Base-by-base conservation (phyloP, 2,329 filamentous ascomycete species). In the Epichloe typhina region DNA sequence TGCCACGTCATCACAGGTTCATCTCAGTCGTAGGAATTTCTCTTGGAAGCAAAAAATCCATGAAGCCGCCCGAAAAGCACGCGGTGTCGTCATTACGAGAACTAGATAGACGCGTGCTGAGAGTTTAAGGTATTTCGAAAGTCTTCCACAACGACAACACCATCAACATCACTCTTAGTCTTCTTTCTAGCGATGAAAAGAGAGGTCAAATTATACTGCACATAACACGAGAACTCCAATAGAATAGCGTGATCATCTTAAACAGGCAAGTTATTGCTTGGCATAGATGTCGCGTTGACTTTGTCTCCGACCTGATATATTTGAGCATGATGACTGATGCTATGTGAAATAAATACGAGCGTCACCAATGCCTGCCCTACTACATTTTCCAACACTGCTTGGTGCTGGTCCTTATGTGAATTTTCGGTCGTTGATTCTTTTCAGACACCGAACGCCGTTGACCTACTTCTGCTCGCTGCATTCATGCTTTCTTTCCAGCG, bases 401-500 rank as follows among this genome's bases (percentile, higher is more conserved):
- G 35, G 43, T 12, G 35, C 33, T 35, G 11, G 26, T 17, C 15
- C 43, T 11, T 35, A 35, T 35, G 8, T 5, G 43, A 23, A 17
- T 21, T 5, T 36, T 21, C 4, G 7, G 31, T 26, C 1, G 7
- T 23, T 36, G 3, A 5, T 12, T 6, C 4, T 36, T 15, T 8
- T 36, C 31, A n/a, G 33, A 31, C 44, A 36, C 17, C 15, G n/a
- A 8, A 33, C 8, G 23, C 43, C 23, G 35, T 43, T 21, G 26
- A 26, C 26, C 9, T 37, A 4, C 33, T 23, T 15, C 8, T n/a
- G 26, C 40, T 19, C 11, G 36, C 44, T 21, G 19, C 9, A 13
- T 8, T 41, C 23, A 52, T 35, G 46, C 46, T 33, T 59, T 64
- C 74, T 89, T 89, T 51, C 81, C 81, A n/a, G 78, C 71, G 62